These are phyloP conservation scores for Hyphopichia fennica DNA, from an alignment of 1,139 yeast genomes.

Conservation along the genomic window DNA sequence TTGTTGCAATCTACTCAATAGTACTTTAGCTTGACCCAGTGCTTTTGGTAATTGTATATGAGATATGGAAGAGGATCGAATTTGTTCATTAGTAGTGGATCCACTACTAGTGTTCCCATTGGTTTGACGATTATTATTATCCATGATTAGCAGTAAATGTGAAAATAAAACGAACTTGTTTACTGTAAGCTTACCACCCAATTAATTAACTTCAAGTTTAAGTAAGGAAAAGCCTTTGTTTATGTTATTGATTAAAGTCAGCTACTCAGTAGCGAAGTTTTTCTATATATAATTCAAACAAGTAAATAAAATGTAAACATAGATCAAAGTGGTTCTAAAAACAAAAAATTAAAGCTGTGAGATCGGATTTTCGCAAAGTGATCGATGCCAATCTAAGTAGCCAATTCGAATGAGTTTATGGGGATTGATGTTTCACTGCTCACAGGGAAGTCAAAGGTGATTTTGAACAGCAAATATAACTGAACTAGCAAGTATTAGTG, in stretches of 20 bases:
- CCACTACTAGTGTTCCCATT: not conserved
- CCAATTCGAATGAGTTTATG: too few relatives aligned
- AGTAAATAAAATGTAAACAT: not conserved
- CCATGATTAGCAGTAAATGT: too few relatives aligned
- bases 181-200: too few relatives aligned
- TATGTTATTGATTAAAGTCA: not conserved
- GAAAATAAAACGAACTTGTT: too few relatives aligned
- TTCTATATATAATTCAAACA: too few relatives aligned
- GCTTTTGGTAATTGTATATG: not conserved
- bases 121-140: not conserved
- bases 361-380: too few relatives aligned
- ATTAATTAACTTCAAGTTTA: too few relatives aligned
- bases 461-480: not conserved
- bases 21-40: not conserved
- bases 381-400: too few relatives aligned
- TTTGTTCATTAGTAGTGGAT: not conserved
- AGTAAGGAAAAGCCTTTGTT: not conserved
- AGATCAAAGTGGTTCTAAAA: not conserved
- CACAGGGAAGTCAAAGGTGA: not conserved
- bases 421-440: not conserved
- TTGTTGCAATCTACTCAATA: slow-evolving; percentile 1
- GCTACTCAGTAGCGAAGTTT: too few relatives aligned
- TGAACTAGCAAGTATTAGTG: not conserved
- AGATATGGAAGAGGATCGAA: not conserved
- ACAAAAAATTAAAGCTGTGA: too few relatives aligned